Base-by-base conservation (phyloP, 1,284 basidiomycete species). In the Rhodotorula sp. region DNA sequence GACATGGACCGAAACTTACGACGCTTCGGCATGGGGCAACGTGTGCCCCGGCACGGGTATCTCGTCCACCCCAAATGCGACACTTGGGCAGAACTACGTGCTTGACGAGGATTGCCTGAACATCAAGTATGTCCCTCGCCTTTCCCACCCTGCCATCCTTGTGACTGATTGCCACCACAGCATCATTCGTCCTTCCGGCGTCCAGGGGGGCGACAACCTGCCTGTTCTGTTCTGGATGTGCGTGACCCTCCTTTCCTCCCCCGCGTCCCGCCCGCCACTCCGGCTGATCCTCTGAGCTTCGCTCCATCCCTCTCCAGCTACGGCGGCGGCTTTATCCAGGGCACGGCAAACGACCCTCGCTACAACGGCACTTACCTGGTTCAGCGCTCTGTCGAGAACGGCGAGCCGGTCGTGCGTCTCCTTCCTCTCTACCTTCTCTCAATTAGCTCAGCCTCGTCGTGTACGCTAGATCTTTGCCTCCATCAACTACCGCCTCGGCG, bases 201-300 rank as follows among this genome's bases (percentile, higher is more conserved):
- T 83, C 1, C 81, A 79, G 1, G 59, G 82, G 1, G 75, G 73
- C 0, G 82, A 83, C 0, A 84, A 85, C 46, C 80, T 88, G 34
- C 88, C 88, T 0, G 86, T 89, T 7, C 81, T 87, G 22, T 83
- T 85, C 83, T 86, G 77, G 67, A 80, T 74, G 29, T 69, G 69
- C 39, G 74, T 48, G 76, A 1, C 76, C 21, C 39, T 48, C 46
- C 22, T 22, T 19, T 21, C 12, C 19, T 22, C 8, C 17, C 21
- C 46, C 46, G 22, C 21, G 22, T 19, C n/a, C n/a, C n/a, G n/a
- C n/a, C n/a, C n/a, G n/a, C n/a, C n/a, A n/a, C n/a, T n/a, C n/a
- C n/a, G n/a, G n/a, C n/a, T n/a, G n/a, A n/a, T n/a, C n/a, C n/a
- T n/a, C n/a, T 22, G 46, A 48, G 22, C 13, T 21, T 19, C 19